Percentiles rank a stretch among this genome's conserved stretches.
These are phyloP conservation scores for Sclerotinia borealis DNA, from an alignment of 2,329 filamentous ascomycete genomes.

Conservation along the genomic window DNA sequence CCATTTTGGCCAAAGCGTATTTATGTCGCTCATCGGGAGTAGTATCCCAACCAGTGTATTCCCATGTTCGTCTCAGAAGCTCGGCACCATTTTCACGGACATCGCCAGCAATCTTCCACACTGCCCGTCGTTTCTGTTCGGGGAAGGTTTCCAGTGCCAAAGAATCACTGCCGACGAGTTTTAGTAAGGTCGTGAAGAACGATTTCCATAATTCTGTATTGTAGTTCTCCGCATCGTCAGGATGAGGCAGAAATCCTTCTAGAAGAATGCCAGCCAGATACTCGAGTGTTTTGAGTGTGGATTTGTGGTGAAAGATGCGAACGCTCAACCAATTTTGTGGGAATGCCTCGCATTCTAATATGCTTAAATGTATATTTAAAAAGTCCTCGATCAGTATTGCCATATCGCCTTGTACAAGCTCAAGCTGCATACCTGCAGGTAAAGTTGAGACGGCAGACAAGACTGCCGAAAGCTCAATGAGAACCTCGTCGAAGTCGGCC, in stretches of 20 bases:
- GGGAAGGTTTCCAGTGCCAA: conserved; percentile 92
- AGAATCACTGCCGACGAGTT: conserved; percentile 81
- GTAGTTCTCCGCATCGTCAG: conserved; percentile 76
- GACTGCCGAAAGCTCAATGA: conserved; percentile 83
- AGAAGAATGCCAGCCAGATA: conserved; percentile 74
- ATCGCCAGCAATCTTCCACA: conserved; percentile 98
- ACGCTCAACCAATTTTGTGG: conserved; percentile 86
- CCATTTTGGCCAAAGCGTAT: conserved; percentile 78
- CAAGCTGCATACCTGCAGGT: conserved; percentile 66
- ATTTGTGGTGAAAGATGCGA: conserved; percentile 88
- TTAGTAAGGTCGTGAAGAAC: conserved; percentile 85
- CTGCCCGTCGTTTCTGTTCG: conserved; percentile 89
- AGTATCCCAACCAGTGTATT: conserved; percentile 94
- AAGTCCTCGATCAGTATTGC: conserved; percentile 70
- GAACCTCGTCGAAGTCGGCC: conserved; percentile 69
- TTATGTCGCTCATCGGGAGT: conserved; percentile 68
- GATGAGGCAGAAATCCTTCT: conserved; percentile 78
- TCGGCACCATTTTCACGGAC: conserved; percentile 88
- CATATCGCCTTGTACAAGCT: conserved; percentile 68
- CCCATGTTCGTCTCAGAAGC: conserved; percentile 79
- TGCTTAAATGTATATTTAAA: conserved; percentile 80
- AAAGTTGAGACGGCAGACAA: conserved; percentile 76
- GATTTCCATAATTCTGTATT: conserved; percentile 91
- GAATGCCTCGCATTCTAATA: conserved; percentile 84
- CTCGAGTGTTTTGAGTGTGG: conserved; percentile 78